Evolutionary conservation across 352 stramenopile species (phyloP).

Genomic region (Phytopythium oedochilum): DNA sequence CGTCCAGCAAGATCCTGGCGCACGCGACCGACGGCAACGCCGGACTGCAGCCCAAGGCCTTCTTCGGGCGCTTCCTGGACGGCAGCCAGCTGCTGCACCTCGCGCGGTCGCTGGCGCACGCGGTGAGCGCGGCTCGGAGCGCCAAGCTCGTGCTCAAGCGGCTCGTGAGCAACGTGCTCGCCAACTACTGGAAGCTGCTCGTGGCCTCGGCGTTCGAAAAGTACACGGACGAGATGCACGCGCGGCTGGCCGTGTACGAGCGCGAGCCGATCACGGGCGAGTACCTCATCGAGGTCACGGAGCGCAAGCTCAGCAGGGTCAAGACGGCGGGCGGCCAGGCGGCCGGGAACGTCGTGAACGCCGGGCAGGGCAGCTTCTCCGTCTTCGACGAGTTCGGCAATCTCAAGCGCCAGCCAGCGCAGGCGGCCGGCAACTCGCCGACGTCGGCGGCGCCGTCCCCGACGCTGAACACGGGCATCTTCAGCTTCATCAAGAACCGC

Average conservation of each 20-base stretch:
- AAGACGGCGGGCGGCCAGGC: conserved; percentile 31
- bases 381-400: conserved; percentile 81
- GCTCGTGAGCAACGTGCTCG: conserved; percentile 52
- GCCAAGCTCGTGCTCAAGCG: conserved; percentile 47
- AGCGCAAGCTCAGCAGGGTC: conserved; percentile 51
- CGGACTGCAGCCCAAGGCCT: conserved; percentile 40
- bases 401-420: conserved; percentile 45
- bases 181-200: conserved; percentile 61
- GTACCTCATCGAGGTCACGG: conserved; percentile 69
- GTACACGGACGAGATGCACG: conserved; percentile 60
- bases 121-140: conserved; percentile 22
- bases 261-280: conserved; percentile 43
- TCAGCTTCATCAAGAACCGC: conserved; percentile 72
- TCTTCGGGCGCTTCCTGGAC: conserved; percentile 61
- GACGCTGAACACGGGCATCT: conserved; percentile 64
- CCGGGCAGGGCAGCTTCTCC: conserved; percentile 56
- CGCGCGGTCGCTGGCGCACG: conserved; percentile 40
- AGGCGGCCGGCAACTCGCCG: conserved; percentile 7
- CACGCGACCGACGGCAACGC: conserved; percentile 38
- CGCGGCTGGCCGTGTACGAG: conserved; percentile 56
- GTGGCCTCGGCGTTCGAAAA: conserved; percentile 44
- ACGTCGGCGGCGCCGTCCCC: conserved; percentile 7
- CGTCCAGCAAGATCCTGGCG: conserved; percentile 48
- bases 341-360: conserved; percentile 34
- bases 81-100: conserved; percentile 50